Evolutionary conservation across 768 basidiomycete species (phyloP).

Genomic region (Sarcodon sp.): DNA sequence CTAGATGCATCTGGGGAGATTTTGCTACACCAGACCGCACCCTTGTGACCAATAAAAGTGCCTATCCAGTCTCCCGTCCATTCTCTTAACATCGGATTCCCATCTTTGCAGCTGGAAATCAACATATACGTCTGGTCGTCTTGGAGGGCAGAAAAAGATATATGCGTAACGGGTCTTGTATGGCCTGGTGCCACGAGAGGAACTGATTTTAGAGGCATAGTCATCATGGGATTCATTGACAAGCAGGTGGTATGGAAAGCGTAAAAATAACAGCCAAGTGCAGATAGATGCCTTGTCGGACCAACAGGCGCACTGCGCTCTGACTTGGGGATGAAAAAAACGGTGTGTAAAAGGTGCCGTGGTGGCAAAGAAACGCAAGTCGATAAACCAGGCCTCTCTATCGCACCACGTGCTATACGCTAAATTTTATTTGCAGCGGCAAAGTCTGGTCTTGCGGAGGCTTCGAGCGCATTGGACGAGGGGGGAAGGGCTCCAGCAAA

Average conservation of each 20-base stretch:
- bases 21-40: constrained; percentile 96
- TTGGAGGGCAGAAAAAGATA: constrained; percentile 82
- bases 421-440: too few species aligned
- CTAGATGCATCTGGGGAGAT: constrained; percentile 75
- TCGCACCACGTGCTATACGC: too few species aligned
- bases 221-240: constrained; percentile 5
- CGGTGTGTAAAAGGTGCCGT: constrained; percentile 6
- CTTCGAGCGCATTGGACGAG: too few species aligned
- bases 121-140: constrained; percentile 81
- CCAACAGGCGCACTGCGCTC: constrained; percentile 19
- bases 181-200: constrained; percentile 81
- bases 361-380: too few species aligned
- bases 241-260: neutral
- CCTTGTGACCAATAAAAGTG: constrained; percentile 80
- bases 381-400: too few species aligned
- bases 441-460: too few species aligned
- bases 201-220: constrained; percentile 35
- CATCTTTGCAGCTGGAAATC: constrained; percentile 97
- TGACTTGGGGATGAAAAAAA: constrained; percentile 10
- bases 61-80: constrained; percentile 99
- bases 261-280: constrained; percentile 1
- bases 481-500: too few species aligned
- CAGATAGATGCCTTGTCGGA: constrained; percentile 1
- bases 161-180: constrained; percentile 82
- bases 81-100: constrained; percentile 91